Evolutionary conservation across 1,284 basidiomycete species (phyloP).

Genomic region (Kwoniella shivajii): DNA sequence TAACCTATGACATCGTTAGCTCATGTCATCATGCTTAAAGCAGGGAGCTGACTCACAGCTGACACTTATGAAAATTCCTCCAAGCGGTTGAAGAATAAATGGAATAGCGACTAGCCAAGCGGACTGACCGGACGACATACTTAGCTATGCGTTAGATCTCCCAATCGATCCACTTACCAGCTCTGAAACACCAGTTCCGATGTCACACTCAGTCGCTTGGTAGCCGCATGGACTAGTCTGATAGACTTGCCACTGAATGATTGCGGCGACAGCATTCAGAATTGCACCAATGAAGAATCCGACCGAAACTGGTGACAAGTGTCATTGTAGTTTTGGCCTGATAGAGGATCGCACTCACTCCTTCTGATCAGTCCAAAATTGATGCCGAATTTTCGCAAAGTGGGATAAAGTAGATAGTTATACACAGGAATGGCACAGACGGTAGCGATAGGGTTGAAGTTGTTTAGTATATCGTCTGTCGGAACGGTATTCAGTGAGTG

Average conservation of each 20-base stretch:
- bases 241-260: conserved; percentile 57
- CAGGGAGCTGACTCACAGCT: neutral
- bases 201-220: conserved; percentile 39
- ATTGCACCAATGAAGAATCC: conserved; percentile 27
- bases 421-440: conserved; percentile 50
- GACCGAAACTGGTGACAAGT: conserved; percentile 10
- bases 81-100: neutral
- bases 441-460: conserved; percentile 52
- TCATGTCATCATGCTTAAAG: neutral
- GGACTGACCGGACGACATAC: neutral
- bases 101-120: conserved; percentile 5
- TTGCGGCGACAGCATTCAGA: conserved; percentile 53
- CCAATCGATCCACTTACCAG: neutral
- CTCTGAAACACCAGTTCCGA: conserved; percentile 1
- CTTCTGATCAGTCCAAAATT: neutral
- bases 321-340: neutral
- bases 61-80: conserved; percentile 4
- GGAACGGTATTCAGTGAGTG: conserved; percentile 45
- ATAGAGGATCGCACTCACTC: neutral
- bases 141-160: neutral
- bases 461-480: conserved; percentile 54
- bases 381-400: conserved; percentile 5
- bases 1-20: neutral
- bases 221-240: conserved; percentile 52
- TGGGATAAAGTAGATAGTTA: conserved; percentile 42